Evolutionary conservation across 805 yeast genomes (phyloP).

Genomic region (Lipomyces chichibuensis): DNA sequence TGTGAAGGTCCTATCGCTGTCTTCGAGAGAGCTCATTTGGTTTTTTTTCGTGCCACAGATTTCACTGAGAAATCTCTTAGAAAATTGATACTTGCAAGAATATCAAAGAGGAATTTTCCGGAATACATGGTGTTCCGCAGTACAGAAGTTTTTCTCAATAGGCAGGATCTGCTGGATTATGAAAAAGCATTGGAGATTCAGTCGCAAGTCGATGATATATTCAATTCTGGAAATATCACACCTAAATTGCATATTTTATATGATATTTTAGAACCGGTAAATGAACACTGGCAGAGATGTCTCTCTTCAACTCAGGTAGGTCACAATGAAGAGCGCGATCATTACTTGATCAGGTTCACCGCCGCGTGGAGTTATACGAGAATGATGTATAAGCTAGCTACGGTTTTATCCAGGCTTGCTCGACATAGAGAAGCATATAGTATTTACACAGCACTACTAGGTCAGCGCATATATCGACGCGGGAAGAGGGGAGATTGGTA

Average conservation of each 20-base stretch:
- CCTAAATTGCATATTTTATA: constrained; percentile 3
- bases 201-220: constrained; percentile 15
- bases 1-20: constrained; percentile 7
- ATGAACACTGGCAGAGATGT: constrained; percentile 16
- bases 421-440: constrained; percentile 19
- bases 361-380: constrained; percentile 33
- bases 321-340: constrained; percentile 19
- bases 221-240: constrained; percentile 14
- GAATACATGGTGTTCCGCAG: constrained; percentile 30
- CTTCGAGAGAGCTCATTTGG: constrained; percentile 31
- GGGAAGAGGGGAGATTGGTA: constrained; percentile 38
- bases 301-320: background rate
- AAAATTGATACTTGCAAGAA: constrained; percentile 25
- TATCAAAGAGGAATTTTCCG: constrained; percentile 27
- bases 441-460: constrained; percentile 24
- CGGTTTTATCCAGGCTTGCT: constrained; percentile 21
- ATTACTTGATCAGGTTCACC: constrained; percentile 29
- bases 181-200: constrained; percentile 29
- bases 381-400: constrained; percentile 29
- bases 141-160: constrained; percentile 27
- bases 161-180: constrained; percentile 29
- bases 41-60: constrained; percentile 27
- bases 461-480: constrained; percentile 23
- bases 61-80: constrained; percentile 25
- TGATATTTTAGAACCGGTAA: constrained; percentile 16